Evolutionary conservation across 1,139 yeast genomes (phyloP), one percentile per base, ranked within the genome.

Genomic region (Geotrichum citri-aurantii): DNA sequence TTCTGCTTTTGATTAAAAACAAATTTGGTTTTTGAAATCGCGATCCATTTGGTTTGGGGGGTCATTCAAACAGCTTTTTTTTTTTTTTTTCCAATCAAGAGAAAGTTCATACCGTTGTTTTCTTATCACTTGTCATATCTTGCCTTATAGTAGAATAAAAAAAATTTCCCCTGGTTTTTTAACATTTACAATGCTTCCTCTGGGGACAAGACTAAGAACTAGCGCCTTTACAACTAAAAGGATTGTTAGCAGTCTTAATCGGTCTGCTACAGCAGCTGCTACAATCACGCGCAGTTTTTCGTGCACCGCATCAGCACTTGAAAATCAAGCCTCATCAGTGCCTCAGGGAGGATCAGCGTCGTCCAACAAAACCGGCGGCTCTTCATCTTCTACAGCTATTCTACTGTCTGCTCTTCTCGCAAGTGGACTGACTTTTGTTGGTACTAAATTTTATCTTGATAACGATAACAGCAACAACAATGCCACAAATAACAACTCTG

Each of bases 361-460:
- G 7, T 1, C 44, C 12, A 37, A n/a, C 7, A 17, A 12, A 19
- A 37, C 7, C 44, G 3, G 21, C 19, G 44, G 44, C 4, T 37
- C 44, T 8, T 37, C 44, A 14, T 37, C 44, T n/a, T 37, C 44
- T 6, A 17, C 17, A n/a, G 44, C 44, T 17, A 17, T 44, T 12
- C 26, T 47, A 19, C 26, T 48, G 7, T 46, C 59, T 11, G 48
- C 59, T 19, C 17, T 37, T 1, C 31, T 52, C 1, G 53, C 50
- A 11, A 49, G 52, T 12, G 59, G 53, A 4, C 14, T 56, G 14
- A 56, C 59, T 7, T 56, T 26, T 49, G 10, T 26, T 10, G 50
- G 50, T 2, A 56, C 59, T 24, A 50, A 46, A 11, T 46, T 24
- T n/a, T 48, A 33, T 12, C 29, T 48, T 23, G 48, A 19, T 21